Evolutionary conservation across 345 rosid genomes (phyloP), one percentile per base, ranked within the genome.

Genomic region (rapeseed (Brassica napus)): DNA sequence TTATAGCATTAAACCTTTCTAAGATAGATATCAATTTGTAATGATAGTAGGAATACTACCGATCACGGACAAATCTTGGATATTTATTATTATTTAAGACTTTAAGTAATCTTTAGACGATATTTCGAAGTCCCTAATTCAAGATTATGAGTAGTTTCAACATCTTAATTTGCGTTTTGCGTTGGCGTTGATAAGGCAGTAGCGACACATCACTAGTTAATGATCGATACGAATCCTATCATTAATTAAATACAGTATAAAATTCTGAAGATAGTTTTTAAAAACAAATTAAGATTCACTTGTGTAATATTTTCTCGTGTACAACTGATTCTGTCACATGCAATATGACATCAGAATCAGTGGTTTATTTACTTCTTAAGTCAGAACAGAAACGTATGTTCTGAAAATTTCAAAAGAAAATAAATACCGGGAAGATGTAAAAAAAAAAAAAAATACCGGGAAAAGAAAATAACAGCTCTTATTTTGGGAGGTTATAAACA

Each of bases 251-350:
- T 28, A 32, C 35, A 4, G 35, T 32, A 37, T 59, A 10, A 1
- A 8, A 35, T 9, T 14, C 2, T 5, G 32, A 55, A 28, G 31
- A 18, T 59, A 60, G 1, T 58, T 61, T 65, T 66, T 18, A 1
- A 65, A 57, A 32, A 35, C 9, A 49, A 49, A 30, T 28, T 1
- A 71, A 78, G 54, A 42, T 21, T 57, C 68, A 57, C 15, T 55
- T 28, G 65, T 14, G 72, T 55, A 74, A 69, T 54, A 74, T 8
- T 52, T 71, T 75, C 83, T 79, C 79, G 83, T 80, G 79, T 71
- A 60, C 35, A 68, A 69, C 76, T 74, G 83, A 69, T 80, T 74
- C 76, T 31, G 68, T 80, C 83, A 80, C 76, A 80, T 74, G 76
- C 76, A 75, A 21, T 60, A 63, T 75, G 76, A 68, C 82, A 63